Evolutionary conservation across 129 eudicot genomes (phyloP).

Genomic region (Flaveria bidentis): DNA sequence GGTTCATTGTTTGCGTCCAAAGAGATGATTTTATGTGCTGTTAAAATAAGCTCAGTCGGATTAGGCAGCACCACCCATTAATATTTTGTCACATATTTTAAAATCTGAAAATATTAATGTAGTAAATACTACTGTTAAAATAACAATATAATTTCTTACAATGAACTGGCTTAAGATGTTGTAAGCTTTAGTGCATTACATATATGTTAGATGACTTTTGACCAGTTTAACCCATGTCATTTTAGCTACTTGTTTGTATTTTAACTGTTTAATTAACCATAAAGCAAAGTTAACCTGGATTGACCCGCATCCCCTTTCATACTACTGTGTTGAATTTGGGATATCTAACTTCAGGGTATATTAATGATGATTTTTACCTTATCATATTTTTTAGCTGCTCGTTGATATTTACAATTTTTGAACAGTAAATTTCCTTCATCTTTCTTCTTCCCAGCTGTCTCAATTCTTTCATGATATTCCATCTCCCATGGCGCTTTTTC

Average conservation of each 20-base stretch:
- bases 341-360: neutral
- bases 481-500: conserved; percentile 76
- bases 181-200: neutral
- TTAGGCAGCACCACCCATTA: neutral
- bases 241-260: neutral
- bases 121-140: neutral
- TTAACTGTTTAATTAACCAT: neutral
- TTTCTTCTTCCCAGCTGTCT: conserved; percentile 58
- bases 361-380: conserved; percentile 46
- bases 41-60: neutral
- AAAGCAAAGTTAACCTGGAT: neutral
- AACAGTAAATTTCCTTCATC: conserved; percentile 66
- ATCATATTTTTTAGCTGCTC: conserved; percentile 69
- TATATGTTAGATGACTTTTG: conserved; percentile 7
- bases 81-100: neutral
- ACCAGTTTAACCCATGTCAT: neutral
- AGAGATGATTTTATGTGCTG: neutral
- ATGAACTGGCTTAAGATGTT: neutral
- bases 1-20: too few species aligned
- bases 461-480: conserved; percentile 49
- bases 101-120: neutral
- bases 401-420: conserved; percentile 55
- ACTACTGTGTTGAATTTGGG: neutral
- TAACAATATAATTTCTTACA: neutral
- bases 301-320: neutral